Percentiles rank a stretch among this genome's conserved stretches.
Conservation (phyloP, 2,329 filamentous ascomycete species). For the Albifimbria verrucaria region DNA sequence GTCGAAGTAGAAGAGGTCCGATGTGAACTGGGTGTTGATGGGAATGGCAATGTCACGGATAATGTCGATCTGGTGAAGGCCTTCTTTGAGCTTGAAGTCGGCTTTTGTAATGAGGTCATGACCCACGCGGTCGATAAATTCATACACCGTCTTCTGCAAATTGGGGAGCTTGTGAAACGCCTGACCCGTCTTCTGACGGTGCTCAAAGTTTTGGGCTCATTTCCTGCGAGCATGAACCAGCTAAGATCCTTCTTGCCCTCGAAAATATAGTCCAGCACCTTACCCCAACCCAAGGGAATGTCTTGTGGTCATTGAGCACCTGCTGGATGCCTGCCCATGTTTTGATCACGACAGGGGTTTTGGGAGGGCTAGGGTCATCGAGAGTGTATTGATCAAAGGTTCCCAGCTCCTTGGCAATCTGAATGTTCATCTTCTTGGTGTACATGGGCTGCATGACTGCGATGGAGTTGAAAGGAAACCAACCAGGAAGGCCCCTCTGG, state of each 20-base stretch:
- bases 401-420: constrained; percentile 35
- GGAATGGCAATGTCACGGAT: constrained; percentile 57
- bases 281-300: constrained; percentile 32
- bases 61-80: constrained; percentile 37
- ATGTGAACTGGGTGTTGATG: constrained; percentile 51
- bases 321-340: constrained; percentile 26
- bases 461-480: constrained; percentile 40
- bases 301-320: constrained; percentile 25
- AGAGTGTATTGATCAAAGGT: constrained; percentile 30
- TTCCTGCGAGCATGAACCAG: constrained; percentile 37
- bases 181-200: constrained; percentile 26
- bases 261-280: constrained; percentile 27
- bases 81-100: constrained; percentile 30
- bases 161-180: constrained; percentile 31
- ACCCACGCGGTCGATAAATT: constrained; percentile 30
- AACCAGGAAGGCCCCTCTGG: constrained; percentile 40
- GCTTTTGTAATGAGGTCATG: constrained; percentile 37
- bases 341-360: constrained; percentile 22
- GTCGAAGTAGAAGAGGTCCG: constrained; percentile 57
- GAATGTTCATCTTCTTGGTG: constrained; percentile 31
- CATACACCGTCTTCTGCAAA: constrained; percentile 24
- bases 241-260: constrained; percentile 31
- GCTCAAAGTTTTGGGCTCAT: constrained; percentile 26
- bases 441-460: constrained; percentile 40
- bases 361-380: constrained; percentile 32